phyloP scores from a whole-genome alignment of 1,284 basidiomycete species.

The Boletus smithii region DNA sequence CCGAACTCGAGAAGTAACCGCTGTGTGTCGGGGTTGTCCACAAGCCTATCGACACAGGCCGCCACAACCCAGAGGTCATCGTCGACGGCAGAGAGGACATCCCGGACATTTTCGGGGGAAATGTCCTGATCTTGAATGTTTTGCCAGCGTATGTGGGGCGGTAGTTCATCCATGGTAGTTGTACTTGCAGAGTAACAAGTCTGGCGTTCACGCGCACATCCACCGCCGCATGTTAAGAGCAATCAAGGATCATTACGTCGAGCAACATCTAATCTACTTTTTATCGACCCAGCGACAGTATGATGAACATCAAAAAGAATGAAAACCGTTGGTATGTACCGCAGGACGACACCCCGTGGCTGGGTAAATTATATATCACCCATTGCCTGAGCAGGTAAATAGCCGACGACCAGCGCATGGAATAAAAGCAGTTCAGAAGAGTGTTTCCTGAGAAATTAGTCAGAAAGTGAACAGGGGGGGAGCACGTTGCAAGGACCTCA shows the following conservation, averaged over 20 bases:
- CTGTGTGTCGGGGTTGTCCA: slow-evolving; percentile 56
- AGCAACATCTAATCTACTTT: slow-evolving; percentile 31
- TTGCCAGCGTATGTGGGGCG: slow-evolving; percentile 54
- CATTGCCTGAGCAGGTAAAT: slow-evolving; percentile 18
- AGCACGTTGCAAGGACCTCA: slow-evolving; percentile 55
- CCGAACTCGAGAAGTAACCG: slow-evolving; percentile 59
- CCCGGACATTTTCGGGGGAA: slow-evolving; percentile 45
- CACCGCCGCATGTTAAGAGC: not conserved
- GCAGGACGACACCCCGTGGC: too few relatives aligned
- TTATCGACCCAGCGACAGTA: slow-evolving; percentile 16
- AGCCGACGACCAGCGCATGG: slow-evolving; percentile 6
- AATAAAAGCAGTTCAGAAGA: slow-evolving; percentile 56
- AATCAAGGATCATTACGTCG: not conserved
- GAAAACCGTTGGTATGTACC: too few relatives aligned
- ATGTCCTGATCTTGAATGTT: slow-evolving; percentile 53
- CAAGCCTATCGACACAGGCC: slow-evolving; percentile 65
- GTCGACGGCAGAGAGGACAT: slow-evolving; percentile 48
- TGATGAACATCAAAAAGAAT: too few relatives aligned
- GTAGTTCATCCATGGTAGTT: slow-evolving; percentile 19
- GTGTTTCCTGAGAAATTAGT: slow-evolving; percentile 53
- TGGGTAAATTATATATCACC: too few relatives aligned
- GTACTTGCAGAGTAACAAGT: slow-evolving; percentile 1
- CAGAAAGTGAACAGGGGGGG: slow-evolving; percentile 8
- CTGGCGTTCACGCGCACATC: slow-evolving; percentile 1
- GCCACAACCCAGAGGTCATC: slow-evolving; percentile 74